Conservation (phyloP, 2,329 filamentous ascomycete genomes). For the Cercospora citrullina region DNA sequence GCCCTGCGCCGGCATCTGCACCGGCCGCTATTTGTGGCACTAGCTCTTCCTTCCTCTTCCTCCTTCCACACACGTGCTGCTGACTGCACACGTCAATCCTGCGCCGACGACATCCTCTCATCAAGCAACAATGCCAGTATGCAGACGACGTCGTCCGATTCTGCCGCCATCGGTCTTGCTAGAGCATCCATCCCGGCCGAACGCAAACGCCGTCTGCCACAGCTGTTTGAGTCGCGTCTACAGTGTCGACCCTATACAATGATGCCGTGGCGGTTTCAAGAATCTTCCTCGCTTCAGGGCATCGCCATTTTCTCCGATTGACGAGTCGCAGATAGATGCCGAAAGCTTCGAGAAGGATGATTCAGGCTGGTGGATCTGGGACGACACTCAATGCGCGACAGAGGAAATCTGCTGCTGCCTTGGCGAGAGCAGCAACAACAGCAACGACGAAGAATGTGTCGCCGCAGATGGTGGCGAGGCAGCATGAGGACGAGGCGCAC, state of each 20-base stretch:
- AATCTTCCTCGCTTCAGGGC: not conserved
- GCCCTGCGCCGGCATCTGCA: too few species aligned
- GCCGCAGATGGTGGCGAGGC: too few species aligned
- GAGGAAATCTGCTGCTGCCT: not conserved
- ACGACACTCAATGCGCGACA: not conserved
- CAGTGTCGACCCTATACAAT: not conserved
- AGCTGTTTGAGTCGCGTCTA: not conserved
- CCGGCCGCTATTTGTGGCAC: too few species aligned
- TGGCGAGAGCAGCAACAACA: not conserved
- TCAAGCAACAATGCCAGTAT: not conserved
- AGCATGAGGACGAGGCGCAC: too few species aligned
- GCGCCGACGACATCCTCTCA: not conserved
- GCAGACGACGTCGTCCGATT: not conserved
- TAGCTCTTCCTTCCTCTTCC: too few species aligned
- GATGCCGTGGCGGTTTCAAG: not conserved
- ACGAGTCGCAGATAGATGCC: not conserved
- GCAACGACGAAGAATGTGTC: too few species aligned
- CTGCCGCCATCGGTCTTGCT: not conserved
- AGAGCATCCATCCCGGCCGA: not conserved
- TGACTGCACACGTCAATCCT: not conserved
- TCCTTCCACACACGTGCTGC: not conserved
- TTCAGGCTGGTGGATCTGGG: not conserved
- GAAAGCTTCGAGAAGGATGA: not conserved
- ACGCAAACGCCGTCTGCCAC: not conserved
- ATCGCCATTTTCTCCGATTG: not conserved